A percentile compares a stretch with the other conserved stretches of the same genome.
phyloP scores from a whole-genome alignment of 179 eudicot genomes.

The Carnegiea gigantea region DNA sequence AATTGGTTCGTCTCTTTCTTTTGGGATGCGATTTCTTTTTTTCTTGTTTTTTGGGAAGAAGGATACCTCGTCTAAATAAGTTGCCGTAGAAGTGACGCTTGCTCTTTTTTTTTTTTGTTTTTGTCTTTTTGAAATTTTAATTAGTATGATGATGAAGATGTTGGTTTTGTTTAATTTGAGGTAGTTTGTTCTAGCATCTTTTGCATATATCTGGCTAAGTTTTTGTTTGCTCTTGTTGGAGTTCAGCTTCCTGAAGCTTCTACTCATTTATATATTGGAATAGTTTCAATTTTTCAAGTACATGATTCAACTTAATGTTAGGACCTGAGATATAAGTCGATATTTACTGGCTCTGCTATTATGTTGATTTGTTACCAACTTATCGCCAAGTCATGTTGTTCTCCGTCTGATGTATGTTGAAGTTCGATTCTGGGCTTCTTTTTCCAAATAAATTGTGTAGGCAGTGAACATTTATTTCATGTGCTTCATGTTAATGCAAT shows the following conservation, averaged over 20 bases:
- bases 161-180: conserved; percentile 16
- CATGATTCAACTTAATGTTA: background rate
- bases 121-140: background rate
- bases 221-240: background rate
- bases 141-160: background rate
- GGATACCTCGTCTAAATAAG: background rate
- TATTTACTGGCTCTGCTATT: background rate
- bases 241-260: background rate
- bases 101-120: background rate
- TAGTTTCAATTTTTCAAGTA: background rate
- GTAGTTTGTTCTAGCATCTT: background rate
- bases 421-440: background rate
- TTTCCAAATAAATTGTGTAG: no score
- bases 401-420: background rate
- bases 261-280: background rate
- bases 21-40: background rate
- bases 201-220: background rate
- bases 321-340: background rate
- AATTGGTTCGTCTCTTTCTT: conserved; percentile 14
- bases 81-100: conserved; percentile 14
- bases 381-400: background rate
- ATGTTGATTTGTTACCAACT: background rate
- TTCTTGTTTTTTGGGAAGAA: no score
- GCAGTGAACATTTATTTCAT: background rate
- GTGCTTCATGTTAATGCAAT: background rate